Evolutionary conservation across 2,329 filamentous ascomycete genomes (phyloP), one percentile per base, ranked within the genome.

Genomic region (Hypoxylon sp.): DNA sequence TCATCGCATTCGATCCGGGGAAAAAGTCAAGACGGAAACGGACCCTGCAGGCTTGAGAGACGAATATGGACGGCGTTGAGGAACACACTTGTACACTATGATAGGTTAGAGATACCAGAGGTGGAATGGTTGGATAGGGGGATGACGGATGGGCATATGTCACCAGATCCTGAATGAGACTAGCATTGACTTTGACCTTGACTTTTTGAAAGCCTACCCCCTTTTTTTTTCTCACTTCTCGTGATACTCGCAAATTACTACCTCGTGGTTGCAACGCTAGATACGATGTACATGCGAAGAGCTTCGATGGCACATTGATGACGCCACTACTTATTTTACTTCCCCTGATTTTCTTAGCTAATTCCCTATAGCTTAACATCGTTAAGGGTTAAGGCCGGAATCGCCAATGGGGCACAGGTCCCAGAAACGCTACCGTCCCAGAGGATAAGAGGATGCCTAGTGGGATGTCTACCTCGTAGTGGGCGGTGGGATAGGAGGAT

Each of bases 81-180:
- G 40, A 20, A 55, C 13, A 50, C 58, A 61, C 37, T 65, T 69
- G 67, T 70, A 69, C 58, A 72, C 37, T 72, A 72, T 48, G 40
- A 30, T 64, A 27, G 40, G 58, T 58, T 68, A 71, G 66, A 69
- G 69, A 69, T 69, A 69, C 69, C 69, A 71, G 64, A 20, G 62
- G 55, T 58, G 64, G 61, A 55, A 58, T 37, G 61, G 55, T 5
- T 27, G 25, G 42, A 65, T 25, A 25, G 46, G 30, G 14, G 46
- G 11, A 50, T 44, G 40, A 13, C 14, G 46, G 46, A 31, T 58
- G 64, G 64, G 65, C 53, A 59, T 63, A 58, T 64, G 56, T 67
- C 33, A 55, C 61, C 60, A 66, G 22, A 61, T 54, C 48, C 53
- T 54, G 42, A 66, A 66, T 62, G 58, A 71, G 50, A 67, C 60